Base-by-base conservation (phyloP, 1,284 basidiomycete species). In the Cryptococcus hybrid region DNA sequence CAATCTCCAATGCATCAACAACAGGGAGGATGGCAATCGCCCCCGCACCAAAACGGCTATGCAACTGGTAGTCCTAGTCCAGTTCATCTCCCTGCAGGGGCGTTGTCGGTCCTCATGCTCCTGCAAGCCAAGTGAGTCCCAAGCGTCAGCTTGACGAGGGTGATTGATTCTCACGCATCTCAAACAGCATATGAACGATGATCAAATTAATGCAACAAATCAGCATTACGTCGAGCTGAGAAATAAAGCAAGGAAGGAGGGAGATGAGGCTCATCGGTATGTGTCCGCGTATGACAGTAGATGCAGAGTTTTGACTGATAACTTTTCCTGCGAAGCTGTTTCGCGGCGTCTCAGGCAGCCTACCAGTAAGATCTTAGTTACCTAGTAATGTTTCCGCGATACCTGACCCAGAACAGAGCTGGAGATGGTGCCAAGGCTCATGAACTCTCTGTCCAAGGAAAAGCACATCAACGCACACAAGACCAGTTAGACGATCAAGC, bases 341-440 rank as follows among this genome's bases (percentile, higher is more conserved):
- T 76, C 59, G 73, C 70, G 34, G 65, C 68, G 54, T 76, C 69
- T 46, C 74, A 78, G 57, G 49, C 65, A 30, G 74, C 74, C 36
- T 77, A 74, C 57, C 65, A 77, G 71, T 72, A 52, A 59, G 73
- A 63, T 51, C 82, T 80, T 82, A 86, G 54, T 79, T 84, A 64
- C 85, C 85, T 62, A 85, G 86, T 60, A 79, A 83, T 88, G 1
- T 91, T 90, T 69, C 69, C 78, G 30, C 30, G 30, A 30, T 30
- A 30, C 4, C 30, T 30, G 30, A 30, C 30, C 13, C 45, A 35
- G 15, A 12, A 54, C 48, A 75, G 71, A 58, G 72, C 81, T 0
- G 85, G 89, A 2, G 86, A 98, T 67, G 87, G 90, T 12, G 89
- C 84, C 0, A 78, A 79, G 24, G 94, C 94, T 9, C 94, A 97